Evolutionary conservation across 257 asterid species (phyloP).

Genomic region (Solanum corneliomulleri): DNA sequence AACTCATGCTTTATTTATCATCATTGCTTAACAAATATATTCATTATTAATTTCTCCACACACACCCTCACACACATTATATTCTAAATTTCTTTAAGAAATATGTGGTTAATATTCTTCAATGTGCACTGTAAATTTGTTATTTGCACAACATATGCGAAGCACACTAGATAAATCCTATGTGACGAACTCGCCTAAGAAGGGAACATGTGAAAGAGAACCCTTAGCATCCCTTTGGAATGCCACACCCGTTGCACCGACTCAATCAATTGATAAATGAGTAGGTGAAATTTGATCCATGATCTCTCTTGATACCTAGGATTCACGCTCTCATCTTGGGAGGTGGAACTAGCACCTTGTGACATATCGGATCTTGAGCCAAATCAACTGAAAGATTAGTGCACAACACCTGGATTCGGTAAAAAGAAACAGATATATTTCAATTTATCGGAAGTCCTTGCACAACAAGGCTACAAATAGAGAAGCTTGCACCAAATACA

Average conservation of each 20-base stretch:
- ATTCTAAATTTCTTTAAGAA: background rate
- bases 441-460: background rate
- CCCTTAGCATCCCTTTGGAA: background rate
- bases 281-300: background rate
- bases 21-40: background rate
- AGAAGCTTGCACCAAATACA: background rate
- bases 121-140: background rate
- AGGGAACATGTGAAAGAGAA: background rate
- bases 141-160: background rate
- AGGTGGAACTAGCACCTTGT: background rate
- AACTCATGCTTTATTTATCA: background rate
- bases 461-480: background rate
- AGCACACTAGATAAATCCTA: background rate
- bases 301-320: background rate
- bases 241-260: background rate
- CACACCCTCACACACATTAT: background rate
- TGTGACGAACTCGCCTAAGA: background rate
- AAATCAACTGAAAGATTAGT: background rate
- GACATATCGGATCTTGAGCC: background rate
- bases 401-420: background rate
- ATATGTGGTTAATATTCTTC: no score
- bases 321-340: background rate
- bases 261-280: background rate
- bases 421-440: no score
- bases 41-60: background rate